A percentile compares a stretch with the other conserved stretches of the same genome.
phyloP scores from a whole-genome alignment of 2,329 filamentous ascomycete species.

The Botrytis paeoniae region DNA sequence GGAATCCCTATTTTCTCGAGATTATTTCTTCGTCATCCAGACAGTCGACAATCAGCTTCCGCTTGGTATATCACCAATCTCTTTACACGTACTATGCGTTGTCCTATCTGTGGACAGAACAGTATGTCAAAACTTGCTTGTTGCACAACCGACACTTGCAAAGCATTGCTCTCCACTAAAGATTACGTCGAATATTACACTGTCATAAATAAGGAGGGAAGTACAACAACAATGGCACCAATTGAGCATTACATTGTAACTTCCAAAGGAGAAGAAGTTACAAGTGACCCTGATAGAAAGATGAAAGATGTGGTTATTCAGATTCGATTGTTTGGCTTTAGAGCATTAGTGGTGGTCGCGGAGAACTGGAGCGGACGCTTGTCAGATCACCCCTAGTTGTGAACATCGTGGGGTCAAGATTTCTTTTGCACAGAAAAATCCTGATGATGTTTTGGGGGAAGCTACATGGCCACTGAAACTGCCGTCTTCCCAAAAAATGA shows the following conservation, averaged over 20 bases:
- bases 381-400: not conserved
- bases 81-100: not conserved
- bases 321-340: not conserved
- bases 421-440: not conserved
- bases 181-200: not conserved
- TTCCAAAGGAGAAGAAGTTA: not conserved
- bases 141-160: fast-evolving
- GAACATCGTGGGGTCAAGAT: not conserved
- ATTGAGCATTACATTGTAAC: not conserved
- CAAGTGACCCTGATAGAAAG: not conserved
- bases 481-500: not conserved
- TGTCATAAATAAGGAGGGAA: fast-evolving
- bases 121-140: fast-evolving
- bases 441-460: not conserved
- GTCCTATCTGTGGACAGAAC: not conserved
- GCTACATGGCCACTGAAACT: not conserved
- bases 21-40: not conserved
- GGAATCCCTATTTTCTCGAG: not conserved
- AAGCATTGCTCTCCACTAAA: not conserved
- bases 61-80: not conserved
- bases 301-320: not conserved
- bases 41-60: not conserved
- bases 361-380: not conserved
- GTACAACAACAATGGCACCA: not conserved
- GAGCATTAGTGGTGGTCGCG: not conserved